phyloP scores from a whole-genome alignment of 805 yeast species.

The Sugiyamaella chiloensis region DNA sequence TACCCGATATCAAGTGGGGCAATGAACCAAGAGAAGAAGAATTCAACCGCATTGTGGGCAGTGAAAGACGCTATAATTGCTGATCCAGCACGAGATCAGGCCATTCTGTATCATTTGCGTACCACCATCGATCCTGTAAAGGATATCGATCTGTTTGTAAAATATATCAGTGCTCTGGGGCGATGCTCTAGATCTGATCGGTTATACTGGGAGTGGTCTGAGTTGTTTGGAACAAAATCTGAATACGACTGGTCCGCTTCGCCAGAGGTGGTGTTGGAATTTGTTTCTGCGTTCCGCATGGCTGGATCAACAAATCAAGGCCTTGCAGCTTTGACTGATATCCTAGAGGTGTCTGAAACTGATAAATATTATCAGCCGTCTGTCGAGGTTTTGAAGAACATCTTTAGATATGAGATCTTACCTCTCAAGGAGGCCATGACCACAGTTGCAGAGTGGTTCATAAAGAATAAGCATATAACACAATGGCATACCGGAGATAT shows the following conservation, averaged over 20 bases:
- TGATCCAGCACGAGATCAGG: conserved; percentile 21
- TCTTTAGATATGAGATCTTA: conserved; percentile 21
- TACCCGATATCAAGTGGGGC: conserved; percentile 25
- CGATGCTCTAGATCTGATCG: conserved; percentile 22
- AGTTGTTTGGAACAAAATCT: conserved; percentile 1
- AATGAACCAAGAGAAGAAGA: conserved; percentile 17
- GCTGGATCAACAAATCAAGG: conserved; percentile 18
- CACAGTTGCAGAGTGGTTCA: conserved; percentile 19
- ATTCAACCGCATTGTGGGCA: conserved; percentile 20
- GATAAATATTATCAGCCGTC: conserved; percentile 11
- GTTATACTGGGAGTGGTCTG: conserved; percentile 25
- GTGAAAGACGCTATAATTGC: conserved; percentile 20
- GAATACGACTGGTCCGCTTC: conserved; percentile 12
- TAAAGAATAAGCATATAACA: conserved; percentile 14
- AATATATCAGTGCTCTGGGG: conserved; percentile 28
- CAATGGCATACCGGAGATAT: conserved; percentile 20
- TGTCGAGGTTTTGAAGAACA: conserved; percentile 15
- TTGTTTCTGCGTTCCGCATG: conserved; percentile 25
- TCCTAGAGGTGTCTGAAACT: conserved; percentile 19
- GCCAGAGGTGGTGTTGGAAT: conserved; percentile 25
- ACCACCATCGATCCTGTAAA: conserved; percentile 14
- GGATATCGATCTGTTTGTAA: conserved; percentile 15
- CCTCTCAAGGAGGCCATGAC: conserved; percentile 15
- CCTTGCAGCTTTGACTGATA: conserved; percentile 15
- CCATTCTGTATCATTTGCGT: conserved; percentile 22